Conservation (phyloP, 225 moss, liverwort and hornwort species). For the Pleurozium schreberi region DNA sequence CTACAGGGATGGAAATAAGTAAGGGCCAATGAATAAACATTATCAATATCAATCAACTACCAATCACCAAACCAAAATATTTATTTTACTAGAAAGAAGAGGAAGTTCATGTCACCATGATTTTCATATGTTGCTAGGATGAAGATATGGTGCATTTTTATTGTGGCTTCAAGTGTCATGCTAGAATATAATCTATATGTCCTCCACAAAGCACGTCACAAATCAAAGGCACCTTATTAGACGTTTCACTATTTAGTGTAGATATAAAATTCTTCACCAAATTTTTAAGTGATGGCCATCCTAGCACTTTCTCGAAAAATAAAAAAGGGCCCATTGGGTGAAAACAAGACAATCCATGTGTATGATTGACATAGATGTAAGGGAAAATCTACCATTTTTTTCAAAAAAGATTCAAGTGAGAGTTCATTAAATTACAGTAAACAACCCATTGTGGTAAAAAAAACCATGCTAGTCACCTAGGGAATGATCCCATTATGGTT, state of each 20-base stretch:
- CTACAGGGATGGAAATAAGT: neutral
- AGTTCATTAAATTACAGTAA: too few relatives aligned
- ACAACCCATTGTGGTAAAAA: too few relatives aligned
- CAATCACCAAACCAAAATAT: neutral
- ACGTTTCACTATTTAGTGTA: too few relatives aligned
- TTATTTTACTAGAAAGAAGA: neutral
- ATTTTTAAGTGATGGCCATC: too few relatives aligned
- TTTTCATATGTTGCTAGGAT: too few relatives aligned
- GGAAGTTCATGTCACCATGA: accelerated
- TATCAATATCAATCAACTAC: neutral
- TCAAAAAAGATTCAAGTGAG: neutral
- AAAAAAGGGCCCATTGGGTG: too few relatives aligned
- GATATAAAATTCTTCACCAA: too few relatives aligned
- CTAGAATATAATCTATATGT: neutral
- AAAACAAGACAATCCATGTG: neutral
- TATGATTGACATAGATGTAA: neutral
- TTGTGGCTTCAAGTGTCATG: neutral
- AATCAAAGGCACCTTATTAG: neutral
- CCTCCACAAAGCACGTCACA: neutral
- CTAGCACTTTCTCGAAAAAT: too few relatives aligned
- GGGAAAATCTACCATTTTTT: neutral
- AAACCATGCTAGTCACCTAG: too few relatives aligned
- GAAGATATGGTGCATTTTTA: too few relatives aligned
- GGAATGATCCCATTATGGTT: too few relatives aligned
- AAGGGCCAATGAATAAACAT: neutral